phyloP scores from a whole-genome alignment of 2,329 filamentous ascomycete genomes.

The Fusarium equiseti region DNA sequence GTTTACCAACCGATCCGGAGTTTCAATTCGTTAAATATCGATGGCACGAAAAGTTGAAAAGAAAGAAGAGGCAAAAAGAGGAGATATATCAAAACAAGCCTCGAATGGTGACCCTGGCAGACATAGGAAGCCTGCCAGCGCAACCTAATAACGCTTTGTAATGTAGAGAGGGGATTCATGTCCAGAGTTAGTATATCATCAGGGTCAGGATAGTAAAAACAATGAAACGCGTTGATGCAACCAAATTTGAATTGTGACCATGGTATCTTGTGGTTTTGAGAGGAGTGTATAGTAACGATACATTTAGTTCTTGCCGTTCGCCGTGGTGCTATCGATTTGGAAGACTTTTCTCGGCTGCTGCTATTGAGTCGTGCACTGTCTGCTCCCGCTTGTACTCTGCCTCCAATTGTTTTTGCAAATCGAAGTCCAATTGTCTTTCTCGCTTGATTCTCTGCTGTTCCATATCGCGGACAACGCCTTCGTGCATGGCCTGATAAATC shows the following conservation, averaged over 20 bases:
- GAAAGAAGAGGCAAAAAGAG: constrained; percentile 24
- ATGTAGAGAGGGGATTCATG: constrained; percentile 36
- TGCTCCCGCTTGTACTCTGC: constrained; percentile 92
- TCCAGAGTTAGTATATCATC: constrained; percentile 38
- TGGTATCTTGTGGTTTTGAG: constrained; percentile 26
- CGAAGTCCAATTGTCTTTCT: constrained; percentile 94
- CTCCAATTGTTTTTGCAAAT: constrained; percentile 87
- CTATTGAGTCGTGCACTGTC: constrained; percentile 68
- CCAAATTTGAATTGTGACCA: constrained; percentile 9
- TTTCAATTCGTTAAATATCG: constrained; percentile 71
- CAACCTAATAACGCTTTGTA: constrained; percentile 40
- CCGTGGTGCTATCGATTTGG: constrained; percentile 43
- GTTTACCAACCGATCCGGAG: constrained; percentile 89
- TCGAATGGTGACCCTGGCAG: constrained; percentile 12
- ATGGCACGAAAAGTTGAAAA: constrained; percentile 15
- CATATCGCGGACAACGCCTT: constrained; percentile 92
- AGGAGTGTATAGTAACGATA: constrained; percentile 29
- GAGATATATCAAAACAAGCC: constrained; percentile 21
- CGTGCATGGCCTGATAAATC: constrained; percentile 84
- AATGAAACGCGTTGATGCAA: constrained; percentile 42
- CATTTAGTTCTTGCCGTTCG: not conserved
- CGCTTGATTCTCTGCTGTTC: constrained; percentile 91
- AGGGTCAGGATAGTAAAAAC: constrained; percentile 41
- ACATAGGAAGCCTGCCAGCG: constrained; percentile 12
- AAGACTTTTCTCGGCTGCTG: constrained; percentile 41